Evolutionary conservation across 805 yeast genomes (phyloP).

Genomic region (Yarrowia sp.): DNA sequence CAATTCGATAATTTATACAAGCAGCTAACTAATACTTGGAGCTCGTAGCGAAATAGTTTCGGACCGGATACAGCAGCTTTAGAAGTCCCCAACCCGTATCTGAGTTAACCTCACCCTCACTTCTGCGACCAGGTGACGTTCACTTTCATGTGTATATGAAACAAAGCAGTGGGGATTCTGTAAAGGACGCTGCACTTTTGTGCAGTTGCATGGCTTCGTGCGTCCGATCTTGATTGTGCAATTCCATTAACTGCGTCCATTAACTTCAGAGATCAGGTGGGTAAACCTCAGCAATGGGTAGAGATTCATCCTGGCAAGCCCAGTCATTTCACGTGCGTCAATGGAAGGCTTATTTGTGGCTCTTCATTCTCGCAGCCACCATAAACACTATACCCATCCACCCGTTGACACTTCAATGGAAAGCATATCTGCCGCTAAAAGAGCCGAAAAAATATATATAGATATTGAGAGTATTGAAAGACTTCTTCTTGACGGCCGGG

Average conservation of each 20-base stretch:
- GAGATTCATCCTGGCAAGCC: neutral
- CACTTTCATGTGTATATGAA: slow-evolving; percentile 4
- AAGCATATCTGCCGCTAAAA: neutral
- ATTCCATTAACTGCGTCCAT: neutral
- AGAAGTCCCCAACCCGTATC: too few species aligned
- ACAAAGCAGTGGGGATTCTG: neutral
- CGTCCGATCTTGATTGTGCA: slow-evolving; percentile 1
- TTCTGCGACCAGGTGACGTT: neutral
- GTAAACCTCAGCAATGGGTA: too few species aligned
- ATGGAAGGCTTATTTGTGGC: too few species aligned
- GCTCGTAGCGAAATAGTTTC: neutral
- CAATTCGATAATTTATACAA: slow-evolving; percentile 6
- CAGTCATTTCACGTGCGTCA: neutral
- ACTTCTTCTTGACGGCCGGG: neutral
- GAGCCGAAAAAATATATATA: neutral
- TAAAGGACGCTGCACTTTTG: neutral
- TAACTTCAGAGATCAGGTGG: too few species aligned
- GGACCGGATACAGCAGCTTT: too few species aligned
- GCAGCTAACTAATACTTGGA: neutral
- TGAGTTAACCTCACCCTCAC: too few species aligned
- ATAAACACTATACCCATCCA: too few species aligned
- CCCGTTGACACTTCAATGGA: neutral
- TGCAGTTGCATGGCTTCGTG: neutral
- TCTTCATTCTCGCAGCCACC: too few species aligned
- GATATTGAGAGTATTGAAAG: too few species aligned